phyloP scores from a whole-genome alignment of 805 yeast species.

The Barnettozyma sp. region DNA sequence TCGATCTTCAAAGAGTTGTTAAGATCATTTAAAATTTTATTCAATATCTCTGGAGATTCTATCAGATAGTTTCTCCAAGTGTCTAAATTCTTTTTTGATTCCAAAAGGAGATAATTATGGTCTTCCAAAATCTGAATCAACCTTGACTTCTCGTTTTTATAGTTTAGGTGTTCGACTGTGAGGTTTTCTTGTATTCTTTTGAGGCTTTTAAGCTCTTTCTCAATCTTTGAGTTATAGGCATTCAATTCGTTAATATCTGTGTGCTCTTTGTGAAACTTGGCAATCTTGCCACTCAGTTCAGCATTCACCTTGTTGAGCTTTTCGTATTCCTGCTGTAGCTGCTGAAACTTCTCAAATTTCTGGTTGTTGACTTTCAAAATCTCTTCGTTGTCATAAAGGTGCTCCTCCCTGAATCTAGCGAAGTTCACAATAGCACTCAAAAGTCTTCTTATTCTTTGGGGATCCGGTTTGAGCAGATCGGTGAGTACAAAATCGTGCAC shows the following conservation, averaged over 20 bases:
- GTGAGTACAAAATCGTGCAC: slow-evolving; percentile 66
- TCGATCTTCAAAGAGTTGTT: slow-evolving; percentile 37
- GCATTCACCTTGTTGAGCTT: slow-evolving; percentile 27
- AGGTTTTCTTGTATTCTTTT: slow-evolving; percentile 57
- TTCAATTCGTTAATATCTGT: slow-evolving; percentile 34
- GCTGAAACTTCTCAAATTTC: slow-evolving; percentile 38
- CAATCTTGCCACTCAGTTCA: slow-evolving; percentile 22
- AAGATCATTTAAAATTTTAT: slow-evolving; percentile 47
- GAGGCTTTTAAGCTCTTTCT: slow-evolving; percentile 51
- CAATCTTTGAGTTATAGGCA: slow-evolving; percentile 48
- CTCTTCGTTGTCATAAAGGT: slow-evolving; percentile 61
- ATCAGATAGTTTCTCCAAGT: slow-evolving; percentile 52
- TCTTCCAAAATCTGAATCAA: slow-evolving; percentile 55
- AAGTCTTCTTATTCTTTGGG: slow-evolving; percentile 52
- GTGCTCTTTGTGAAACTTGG: slow-evolving; percentile 1
- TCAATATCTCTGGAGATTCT: slow-evolving; percentile 51
- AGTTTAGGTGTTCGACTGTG: slow-evolving; percentile 53
- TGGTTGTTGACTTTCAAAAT: slow-evolving; percentile 49
- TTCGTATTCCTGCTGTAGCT: slow-evolving; percentile 36
- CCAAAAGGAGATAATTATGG: slow-evolving; percentile 48
- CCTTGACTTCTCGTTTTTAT: slow-evolving; percentile 55
- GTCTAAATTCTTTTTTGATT: slow-evolving; percentile 51
- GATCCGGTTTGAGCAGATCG: slow-evolving; percentile 77
- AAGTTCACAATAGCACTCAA: slow-evolving; percentile 80
- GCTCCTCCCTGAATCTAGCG: slow-evolving; percentile 77